These are phyloP conservation scores for Pigoraptor vietnamica DNA, from an alignment of 78 protist genomes.

Conservation along the genomic window DNA sequence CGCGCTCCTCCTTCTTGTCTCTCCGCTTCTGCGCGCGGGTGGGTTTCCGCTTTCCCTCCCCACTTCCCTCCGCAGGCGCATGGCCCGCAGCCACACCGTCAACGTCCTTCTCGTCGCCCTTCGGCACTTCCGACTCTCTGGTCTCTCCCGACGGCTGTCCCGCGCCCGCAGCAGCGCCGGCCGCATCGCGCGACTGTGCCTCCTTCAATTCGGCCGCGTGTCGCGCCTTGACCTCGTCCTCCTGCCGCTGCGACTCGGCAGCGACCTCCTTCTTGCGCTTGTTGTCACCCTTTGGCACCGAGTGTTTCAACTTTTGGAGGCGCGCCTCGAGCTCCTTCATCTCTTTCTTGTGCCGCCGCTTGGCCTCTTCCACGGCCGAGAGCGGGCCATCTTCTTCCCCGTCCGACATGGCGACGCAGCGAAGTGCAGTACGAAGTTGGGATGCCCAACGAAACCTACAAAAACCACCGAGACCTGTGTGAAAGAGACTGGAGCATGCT, in stretches of 20 bases:
- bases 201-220: not conserved
- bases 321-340: not conserved
- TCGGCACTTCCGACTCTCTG: not conserved
- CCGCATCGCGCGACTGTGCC: not conserved
- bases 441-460: no score
- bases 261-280: not conserved
- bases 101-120: not conserved
- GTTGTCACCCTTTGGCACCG: not conserved
- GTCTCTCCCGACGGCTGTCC: not conserved
- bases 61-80: not conserved
- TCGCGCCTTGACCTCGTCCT: not conserved
- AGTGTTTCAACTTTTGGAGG: not conserved
- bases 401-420: no score
- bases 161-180: not conserved
- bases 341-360: not conserved
- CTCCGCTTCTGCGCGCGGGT: no score
- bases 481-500: no score
- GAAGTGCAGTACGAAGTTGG: no score
- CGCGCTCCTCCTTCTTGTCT: no score
- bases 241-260: not conserved
- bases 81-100: not conserved
- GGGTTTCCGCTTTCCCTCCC: no score
- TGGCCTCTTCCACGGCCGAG: not conserved
- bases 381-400: no score
- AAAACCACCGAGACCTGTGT: no score